phyloP scores from a whole-genome alignment of 495 filamentous ascomycete genomes.

The Gamarada debralockiae region DNA sequence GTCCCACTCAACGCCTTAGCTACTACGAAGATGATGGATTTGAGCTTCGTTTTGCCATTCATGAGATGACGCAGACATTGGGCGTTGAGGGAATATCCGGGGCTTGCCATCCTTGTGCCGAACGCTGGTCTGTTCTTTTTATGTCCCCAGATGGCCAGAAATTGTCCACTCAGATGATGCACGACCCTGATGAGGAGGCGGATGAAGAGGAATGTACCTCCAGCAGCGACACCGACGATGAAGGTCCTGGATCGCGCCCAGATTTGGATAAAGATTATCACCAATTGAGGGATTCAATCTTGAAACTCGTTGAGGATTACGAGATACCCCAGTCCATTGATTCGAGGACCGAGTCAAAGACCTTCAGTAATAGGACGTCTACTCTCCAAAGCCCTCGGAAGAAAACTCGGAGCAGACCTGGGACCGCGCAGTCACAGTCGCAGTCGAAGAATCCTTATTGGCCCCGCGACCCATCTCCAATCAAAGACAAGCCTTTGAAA shows the following conservation, averaged over 20 bases:
- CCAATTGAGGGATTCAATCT: conserved; percentile 74
- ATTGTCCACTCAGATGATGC: conserved; percentile 68
- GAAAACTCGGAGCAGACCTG: conserved; percentile 19
- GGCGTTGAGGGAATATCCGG: conserved; percentile 57
- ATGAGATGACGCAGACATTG: conserved; percentile 60
- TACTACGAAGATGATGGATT: conserved; percentile 53
- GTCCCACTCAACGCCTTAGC: conserved; percentile 26
- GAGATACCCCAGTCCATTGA: conserved; percentile 63
- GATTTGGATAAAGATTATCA: conserved; percentile 80
- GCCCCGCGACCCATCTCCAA: conserved; percentile 31
- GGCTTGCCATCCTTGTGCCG: conserved; percentile 66
- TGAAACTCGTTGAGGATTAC: conserved; percentile 77
- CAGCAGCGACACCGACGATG: conserved; percentile 63
- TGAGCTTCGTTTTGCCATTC: conserved; percentile 52
- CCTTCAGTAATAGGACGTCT: conserved; percentile 58
- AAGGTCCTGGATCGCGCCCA: conserved; percentile 56
- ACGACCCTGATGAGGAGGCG: conserved; percentile 61
- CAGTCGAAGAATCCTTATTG: conserved; percentile 53
- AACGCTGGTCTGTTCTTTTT: conserved; percentile 72
- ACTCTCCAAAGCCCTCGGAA: conserved; percentile 18
- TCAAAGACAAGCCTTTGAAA: conserved; percentile 24
- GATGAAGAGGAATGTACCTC: conserved; percentile 61
- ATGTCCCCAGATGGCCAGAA: conserved; percentile 66
- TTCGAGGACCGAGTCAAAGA: conserved; percentile 48
- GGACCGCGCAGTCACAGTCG: conserved; percentile 11